Conservation (phyloP, 2,329 filamentous ascomycete species). For the Ophiostoma ulmi region DNA sequence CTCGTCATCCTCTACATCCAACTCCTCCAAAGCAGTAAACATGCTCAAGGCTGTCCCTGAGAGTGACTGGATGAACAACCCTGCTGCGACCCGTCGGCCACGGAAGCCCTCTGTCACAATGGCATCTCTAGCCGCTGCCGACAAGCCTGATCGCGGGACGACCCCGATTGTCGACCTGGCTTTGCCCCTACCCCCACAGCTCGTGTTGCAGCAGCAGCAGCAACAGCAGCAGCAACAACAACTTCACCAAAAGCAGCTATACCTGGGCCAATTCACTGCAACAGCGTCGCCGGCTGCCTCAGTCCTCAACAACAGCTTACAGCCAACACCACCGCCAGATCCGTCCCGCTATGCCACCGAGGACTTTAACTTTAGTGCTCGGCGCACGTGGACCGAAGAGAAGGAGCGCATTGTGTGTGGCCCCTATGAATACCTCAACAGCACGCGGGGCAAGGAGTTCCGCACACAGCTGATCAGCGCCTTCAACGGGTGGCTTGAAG, state of each 20-base stretch:
- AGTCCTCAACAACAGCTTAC: constrained; percentile 29
- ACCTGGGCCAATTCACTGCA: constrained; percentile 21
- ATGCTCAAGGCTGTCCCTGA: constrained; percentile 53
- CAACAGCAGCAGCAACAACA: neutral
- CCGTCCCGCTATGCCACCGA: constrained; percentile 50
- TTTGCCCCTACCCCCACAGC: constrained; percentile 3
- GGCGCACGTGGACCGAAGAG: constrained; percentile 59
- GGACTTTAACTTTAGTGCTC: constrained; percentile 49
- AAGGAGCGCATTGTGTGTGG: constrained; percentile 74
- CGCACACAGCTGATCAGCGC: constrained; percentile 72
- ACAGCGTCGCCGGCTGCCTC: constrained; percentile 1
- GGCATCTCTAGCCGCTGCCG: constrained; percentile 16
- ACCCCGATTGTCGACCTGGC: neutral
- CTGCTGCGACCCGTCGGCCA: constrained; percentile 29
- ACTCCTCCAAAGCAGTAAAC: neutral
- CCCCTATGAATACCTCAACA: constrained; percentile 74
- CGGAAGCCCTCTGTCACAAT: constrained; percentile 33
- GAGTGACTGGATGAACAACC: constrained; percentile 50
- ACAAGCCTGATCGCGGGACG: neutral
- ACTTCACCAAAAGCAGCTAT: neutral
- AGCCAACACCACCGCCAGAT: constrained; percentile 42
- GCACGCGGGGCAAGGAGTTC: constrained; percentile 79
- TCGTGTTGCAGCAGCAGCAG: neutral
- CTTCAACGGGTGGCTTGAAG: constrained; percentile 75
- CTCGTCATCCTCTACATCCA: constrained; percentile 14